Percentiles rank a stretch among this genome's conserved stretches.
These are phyloP conservation scores for Musa itinerans DNA, from an alignment of 176 grass and related monocot species.

Conservation along the genomic window DNA sequence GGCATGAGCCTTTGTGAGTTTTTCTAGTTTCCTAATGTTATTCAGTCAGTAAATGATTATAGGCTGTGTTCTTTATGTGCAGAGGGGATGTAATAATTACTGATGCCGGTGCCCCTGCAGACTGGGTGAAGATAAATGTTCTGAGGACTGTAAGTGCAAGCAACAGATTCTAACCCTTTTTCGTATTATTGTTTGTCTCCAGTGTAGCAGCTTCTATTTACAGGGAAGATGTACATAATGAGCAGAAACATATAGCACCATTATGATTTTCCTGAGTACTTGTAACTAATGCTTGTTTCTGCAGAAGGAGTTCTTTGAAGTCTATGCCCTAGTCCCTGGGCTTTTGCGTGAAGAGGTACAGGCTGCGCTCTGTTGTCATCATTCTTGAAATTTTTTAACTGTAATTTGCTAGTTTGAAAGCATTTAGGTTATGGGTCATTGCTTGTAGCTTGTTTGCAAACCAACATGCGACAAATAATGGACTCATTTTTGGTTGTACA, in stretches of 20 bases:
- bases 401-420: neutral
- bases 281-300: constrained; percentile 3
- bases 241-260: too few relatives aligned
- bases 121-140: constrained; percentile 97
- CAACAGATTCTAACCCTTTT: neutral
- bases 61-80: constrained; percentile 33
- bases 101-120: constrained; percentile 64
- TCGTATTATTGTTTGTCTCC: neutral
- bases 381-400: neutral
- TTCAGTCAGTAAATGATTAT: constrained; percentile 8
- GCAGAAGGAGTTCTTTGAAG: constrained; percentile 95
- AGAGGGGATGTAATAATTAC: constrained; percentile 51
- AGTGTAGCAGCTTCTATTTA: neutral
- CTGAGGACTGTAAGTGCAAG: constrained; percentile 45
- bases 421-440: neutral
- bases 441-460: neutral
- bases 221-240: too few relatives aligned
- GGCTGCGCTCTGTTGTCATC: constrained; percentile 9
- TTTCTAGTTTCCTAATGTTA: neutral
- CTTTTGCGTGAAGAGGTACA: constrained; percentile 90
- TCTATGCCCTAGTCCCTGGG: constrained; percentile 95
- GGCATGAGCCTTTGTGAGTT: neutral
- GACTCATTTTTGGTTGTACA: neutral
- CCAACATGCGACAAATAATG: neutral
- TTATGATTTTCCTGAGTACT: neutral